phyloP scores from a whole-genome alignment of 2,329 filamentous ascomycete species.

The Fusarium verticillioides region DNA sequence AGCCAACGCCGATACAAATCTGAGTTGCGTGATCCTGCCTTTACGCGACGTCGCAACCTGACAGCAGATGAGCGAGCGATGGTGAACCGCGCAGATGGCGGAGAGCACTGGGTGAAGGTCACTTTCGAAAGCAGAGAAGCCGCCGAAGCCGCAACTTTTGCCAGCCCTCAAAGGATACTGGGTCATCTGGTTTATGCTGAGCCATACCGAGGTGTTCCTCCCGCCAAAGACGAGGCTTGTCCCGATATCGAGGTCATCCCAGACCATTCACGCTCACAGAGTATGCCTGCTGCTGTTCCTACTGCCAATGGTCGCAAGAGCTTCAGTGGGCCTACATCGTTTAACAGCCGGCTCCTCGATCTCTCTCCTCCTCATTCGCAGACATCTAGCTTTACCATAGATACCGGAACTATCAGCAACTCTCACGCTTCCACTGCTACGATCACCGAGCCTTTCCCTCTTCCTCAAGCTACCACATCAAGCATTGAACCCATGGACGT shows the following conservation, averaged over 20 bases:
- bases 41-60: constrained; percentile 72
- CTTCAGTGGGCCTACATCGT: constrained; percentile 49
- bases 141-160: constrained; percentile 74
- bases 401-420: constrained; percentile 63
- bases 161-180: constrained; percentile 77
- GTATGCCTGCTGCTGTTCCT: constrained; percentile 48
- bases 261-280: constrained; percentile 50
- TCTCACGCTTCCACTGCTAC: constrained; percentile 59
- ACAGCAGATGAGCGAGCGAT: constrained; percentile 79
- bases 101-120: constrained; percentile 91
- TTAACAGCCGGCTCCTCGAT: constrained; percentile 53
- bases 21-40: constrained; percentile 77
- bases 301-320: constrained; percentile 44
- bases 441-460: constrained; percentile 50
- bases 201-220: constrained; percentile 72
- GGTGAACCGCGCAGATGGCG: constrained; percentile 84
- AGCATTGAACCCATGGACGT: constrained; percentile 46
- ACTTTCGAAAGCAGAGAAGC: constrained; percentile 81
- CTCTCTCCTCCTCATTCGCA: constrained; percentile 58
- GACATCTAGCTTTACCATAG: constrained; percentile 66
- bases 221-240: constrained; percentile 71
- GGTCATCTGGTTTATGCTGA: constrained; percentile 79
- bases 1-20: constrained; percentile 77
- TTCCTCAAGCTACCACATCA: constrained; percentile 31
- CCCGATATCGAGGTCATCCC: constrained; percentile 59